Conservation (phyloP, 208 protist genomes). For the Plasmodiophora brassicae region DNA sequence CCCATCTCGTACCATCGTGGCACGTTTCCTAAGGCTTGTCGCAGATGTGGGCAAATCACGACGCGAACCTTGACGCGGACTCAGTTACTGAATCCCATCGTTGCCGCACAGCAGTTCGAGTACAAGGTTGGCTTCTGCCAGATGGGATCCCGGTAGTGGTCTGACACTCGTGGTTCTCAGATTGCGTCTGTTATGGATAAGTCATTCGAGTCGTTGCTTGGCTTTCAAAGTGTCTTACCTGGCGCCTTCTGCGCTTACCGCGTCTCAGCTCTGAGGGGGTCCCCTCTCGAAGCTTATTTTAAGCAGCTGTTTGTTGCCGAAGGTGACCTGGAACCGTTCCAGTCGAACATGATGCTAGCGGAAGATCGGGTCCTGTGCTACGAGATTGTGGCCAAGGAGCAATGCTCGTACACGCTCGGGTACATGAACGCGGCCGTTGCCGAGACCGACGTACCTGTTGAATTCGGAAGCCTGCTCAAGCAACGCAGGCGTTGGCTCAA, state of each 20-base stretch:
- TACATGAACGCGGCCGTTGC: slow-evolving; percentile 21
- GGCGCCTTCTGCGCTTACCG: slow-evolving; percentile 1
- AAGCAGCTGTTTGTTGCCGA: neutral
- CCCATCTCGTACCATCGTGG: too few relatives aligned
- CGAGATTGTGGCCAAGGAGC: neutral
- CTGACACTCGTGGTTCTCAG: too few relatives aligned
- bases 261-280: neutral
- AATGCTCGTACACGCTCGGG: neutral
- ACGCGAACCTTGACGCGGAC: neutral
- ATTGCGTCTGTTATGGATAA: neutral
- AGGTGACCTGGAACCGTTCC: neutral
- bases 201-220: neutral
- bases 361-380: slow-evolving; percentile 20
- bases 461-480: neutral
- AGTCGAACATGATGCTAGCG: slow-evolving; percentile 5
- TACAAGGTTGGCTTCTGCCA: neutral
- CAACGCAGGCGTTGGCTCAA: slow-evolving; percentile 1
- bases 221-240: neutral
- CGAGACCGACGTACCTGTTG: neutral
- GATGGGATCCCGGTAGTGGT: too few relatives aligned
- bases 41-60: neutral
- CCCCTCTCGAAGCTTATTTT: neutral
- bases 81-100: neutral
- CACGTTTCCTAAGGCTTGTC: neutral
- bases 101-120: slow-evolving; percentile 1